These are phyloP conservation scores for Hygrophila difformis DNA, from an alignment of 257 asterid genomes.

Conservation along the genomic window DNA sequence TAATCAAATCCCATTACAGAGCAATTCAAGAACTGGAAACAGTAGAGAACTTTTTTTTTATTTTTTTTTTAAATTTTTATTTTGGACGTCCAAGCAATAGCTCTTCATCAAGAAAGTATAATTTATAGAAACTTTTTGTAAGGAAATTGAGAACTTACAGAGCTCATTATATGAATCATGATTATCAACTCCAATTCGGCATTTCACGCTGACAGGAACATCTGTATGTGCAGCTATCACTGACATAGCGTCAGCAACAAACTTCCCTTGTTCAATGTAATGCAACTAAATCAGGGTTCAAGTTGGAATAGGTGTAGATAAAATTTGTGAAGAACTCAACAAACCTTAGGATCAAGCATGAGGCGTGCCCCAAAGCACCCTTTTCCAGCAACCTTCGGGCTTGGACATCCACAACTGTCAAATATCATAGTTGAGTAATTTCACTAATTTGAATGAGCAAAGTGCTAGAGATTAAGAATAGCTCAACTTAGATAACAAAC, in stretches of 20 bases:
- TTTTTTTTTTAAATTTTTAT: background rate
- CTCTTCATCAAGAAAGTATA: background rate
- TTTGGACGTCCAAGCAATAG: conserved; percentile 6
- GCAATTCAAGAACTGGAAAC: conserved; percentile 6
- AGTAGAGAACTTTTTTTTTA: no score
- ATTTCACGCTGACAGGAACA: conserved; percentile 92
- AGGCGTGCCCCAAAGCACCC: conserved; percentile 93
- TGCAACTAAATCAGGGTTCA: conserved; percentile 29
- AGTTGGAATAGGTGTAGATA: conserved; percentile 10
- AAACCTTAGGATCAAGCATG: conserved; percentile 97
- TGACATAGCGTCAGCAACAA: conserved; percentile 95
- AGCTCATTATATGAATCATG: conserved; percentile 86
- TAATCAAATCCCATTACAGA: background rate
- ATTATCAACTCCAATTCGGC: conserved; percentile 91
- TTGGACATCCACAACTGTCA: conserved; percentile 94
- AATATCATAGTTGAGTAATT: conserved; percentile 17
- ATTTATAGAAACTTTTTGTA: background rate
- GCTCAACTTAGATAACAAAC: conserved; percentile 32
- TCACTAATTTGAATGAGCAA: conserved; percentile 5
- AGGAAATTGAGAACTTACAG: conserved; percentile 74
- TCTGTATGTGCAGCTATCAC: conserved; percentile 79
- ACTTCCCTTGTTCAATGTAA: conserved; percentile 66
- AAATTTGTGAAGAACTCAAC: conserved; percentile 17
- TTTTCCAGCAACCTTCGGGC: conserved; percentile 93
- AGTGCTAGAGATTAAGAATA: no score